Percentiles rank a stretch among this genome's conserved stretches.
These are phyloP conservation scores for Amphicarpaea edgeworthii DNA, from an alignment of 306 rosid species.

Conservation along the genomic window DNA sequence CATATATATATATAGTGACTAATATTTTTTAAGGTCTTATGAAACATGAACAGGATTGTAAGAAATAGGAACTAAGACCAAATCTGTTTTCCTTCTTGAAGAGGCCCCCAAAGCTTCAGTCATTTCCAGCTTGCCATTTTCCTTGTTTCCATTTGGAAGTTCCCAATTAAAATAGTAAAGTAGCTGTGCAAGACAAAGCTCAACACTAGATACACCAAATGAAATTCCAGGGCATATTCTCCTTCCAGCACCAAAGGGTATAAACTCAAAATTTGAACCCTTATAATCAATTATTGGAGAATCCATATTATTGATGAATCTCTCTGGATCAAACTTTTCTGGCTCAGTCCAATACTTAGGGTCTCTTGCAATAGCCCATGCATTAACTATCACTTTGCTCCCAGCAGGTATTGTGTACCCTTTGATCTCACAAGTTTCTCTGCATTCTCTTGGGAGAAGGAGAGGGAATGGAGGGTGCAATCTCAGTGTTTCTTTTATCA, in stretches of 20 bases:
- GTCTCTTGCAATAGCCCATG: constrained; percentile 17
- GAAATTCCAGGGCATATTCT: constrained; percentile 2
- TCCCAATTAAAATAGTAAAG: constrained; percentile 5
- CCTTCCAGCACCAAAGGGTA: constrained; percentile 23
- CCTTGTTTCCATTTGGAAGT: constrained; percentile 11
- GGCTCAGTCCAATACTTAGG: neutral
- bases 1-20: neutral
- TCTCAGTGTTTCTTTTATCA: constrained; percentile 16
- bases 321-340: neutral
- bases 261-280: neutral
- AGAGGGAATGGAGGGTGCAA: constrained; percentile 7
- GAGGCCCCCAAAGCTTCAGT: constrained; percentile 2
- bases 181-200: constrained; percentile 10
- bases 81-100: neutral
- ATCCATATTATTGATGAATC: constrained; percentile 9
- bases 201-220: neutral
- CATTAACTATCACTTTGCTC: neutral
- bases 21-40: neutral
- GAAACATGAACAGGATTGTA: neutral
- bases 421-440: neutral
- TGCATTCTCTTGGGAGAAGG: neutral
- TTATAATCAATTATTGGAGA: neutral
- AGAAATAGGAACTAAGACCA: neutral
- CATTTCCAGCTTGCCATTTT: neutral
- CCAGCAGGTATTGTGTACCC: constrained; percentile 14